These are phyloP conservation scores for Candida oleophila DNA, from an alignment of 805 yeast species.

Conservation along the genomic window DNA sequence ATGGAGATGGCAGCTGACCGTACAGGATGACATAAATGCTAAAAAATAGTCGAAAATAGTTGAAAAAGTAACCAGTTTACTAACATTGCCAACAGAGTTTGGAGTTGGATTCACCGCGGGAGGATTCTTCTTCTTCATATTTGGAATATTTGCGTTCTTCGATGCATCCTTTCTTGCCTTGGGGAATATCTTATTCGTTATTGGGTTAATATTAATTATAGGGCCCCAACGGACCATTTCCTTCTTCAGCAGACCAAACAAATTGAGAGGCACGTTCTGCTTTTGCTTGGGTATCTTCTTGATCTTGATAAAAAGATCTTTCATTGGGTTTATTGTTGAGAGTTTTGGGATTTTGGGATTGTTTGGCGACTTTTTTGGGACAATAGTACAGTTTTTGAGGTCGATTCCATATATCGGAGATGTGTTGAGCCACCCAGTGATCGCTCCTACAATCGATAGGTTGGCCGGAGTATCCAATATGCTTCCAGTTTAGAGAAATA, in stretches of 20 bases:
- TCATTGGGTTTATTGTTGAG: conserved; percentile 82
- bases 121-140: conserved; percentile 71
- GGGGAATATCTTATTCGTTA: conserved; percentile 77
- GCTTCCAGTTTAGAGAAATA: conserved; percentile 30
- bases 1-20: neutral
- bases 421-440: conserved; percentile 68
- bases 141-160: conserved; percentile 84
- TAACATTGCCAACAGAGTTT: conserved; percentile 50
- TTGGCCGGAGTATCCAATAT: conserved; percentile 40
- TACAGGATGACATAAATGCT: no score
- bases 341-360: conserved; percentile 85
- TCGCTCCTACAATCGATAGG: conserved; percentile 67
- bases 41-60: neutral
- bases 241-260: conserved; percentile 84
- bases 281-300: conserved; percentile 73
- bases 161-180: conserved; percentile 87
- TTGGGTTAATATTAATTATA: conserved; percentile 83
- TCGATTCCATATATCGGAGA: conserved; percentile 89
- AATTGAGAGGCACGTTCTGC: conserved; percentile 82
- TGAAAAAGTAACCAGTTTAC: neutral
- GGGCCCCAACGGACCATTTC: conserved; percentile 81
- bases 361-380: conserved; percentile 92
- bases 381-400: conserved; percentile 81
- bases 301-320: conserved; percentile 73
- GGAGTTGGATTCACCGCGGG: conserved; percentile 93